Conservation (phyloP, 2,329 filamentous ascomycete species). For the Xylaria multiplex region DNA sequence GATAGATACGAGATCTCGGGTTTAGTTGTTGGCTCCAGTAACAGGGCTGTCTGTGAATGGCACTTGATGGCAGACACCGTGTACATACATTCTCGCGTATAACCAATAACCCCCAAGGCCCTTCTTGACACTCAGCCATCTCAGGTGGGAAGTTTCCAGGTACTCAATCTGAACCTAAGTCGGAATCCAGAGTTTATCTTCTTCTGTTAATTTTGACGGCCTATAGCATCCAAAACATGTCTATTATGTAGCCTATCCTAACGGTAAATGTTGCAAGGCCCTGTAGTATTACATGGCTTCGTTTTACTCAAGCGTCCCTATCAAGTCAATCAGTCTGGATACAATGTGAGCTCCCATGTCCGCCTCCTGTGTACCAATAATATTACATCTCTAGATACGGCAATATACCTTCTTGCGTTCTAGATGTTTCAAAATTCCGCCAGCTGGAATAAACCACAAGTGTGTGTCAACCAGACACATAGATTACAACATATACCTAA, state of each 20-base stretch:
- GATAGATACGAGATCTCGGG: background rate
- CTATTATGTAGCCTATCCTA: too few species aligned
- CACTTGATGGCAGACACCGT: background rate
- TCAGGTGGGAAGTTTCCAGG: too few species aligned
- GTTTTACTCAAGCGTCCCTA: too few species aligned
- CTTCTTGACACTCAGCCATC: background rate
- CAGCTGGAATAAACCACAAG: background rate
- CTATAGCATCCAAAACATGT: too few species aligned
- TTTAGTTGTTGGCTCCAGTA: background rate
- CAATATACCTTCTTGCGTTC: background rate
- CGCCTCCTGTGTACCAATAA: background rate
- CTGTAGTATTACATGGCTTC: too few species aligned
- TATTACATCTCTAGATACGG: background rate
- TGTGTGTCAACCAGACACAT: background rate
- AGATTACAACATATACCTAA: slow-evolving; percentile 35
- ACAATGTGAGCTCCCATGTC: background rate
- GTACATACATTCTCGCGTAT: background rate
- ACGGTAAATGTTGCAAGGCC: too few species aligned
- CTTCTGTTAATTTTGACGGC: too few species aligned
- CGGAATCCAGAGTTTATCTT: too few species aligned
- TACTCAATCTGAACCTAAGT: too few species aligned
- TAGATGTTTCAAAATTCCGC: background rate
- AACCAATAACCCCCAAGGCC: background rate
- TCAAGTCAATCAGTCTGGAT: background rate
- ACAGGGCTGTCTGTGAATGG: background rate